A percentile compares a stretch with the other conserved stretches of the same genome.
These are phyloP conservation scores for Incumbomyces lentus DNA, from an alignment of 2,329 filamentous ascomycete genomes.

Conservation along the genomic window DNA sequence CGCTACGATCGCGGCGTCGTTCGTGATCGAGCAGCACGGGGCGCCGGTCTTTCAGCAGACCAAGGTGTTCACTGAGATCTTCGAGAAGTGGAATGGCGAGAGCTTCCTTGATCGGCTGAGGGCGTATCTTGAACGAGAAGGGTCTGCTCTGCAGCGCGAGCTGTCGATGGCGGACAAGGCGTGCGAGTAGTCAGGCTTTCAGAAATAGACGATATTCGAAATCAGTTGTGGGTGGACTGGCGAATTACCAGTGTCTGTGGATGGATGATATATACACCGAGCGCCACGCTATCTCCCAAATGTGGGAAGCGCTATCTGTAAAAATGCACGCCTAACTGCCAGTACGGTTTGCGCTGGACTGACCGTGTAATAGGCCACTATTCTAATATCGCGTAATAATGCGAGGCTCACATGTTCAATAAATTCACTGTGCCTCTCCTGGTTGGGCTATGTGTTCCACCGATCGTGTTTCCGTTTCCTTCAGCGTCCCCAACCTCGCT, in stretches of 20 bases:
- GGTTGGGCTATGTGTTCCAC: constrained; percentile 48
- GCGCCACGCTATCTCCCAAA: too few relatives aligned
- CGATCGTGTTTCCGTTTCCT: constrained; percentile 29
- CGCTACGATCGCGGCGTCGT: constrained; percentile 76
- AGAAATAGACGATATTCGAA: too few relatives aligned
- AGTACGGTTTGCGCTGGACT: too few relatives aligned
- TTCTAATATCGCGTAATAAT: too few relatives aligned
- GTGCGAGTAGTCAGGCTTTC: too few relatives aligned
- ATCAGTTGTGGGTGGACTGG: too few relatives aligned
- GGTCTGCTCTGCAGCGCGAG: neutral
- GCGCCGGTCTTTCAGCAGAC: constrained; percentile 45
- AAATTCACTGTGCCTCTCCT: constrained; percentile 64
- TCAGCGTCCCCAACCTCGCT: constrained; percentile 54
- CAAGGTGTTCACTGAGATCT: constrained; percentile 19
- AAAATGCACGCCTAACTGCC: too few relatives aligned
- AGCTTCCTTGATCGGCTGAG: constrained; percentile 13
- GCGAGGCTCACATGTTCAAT: constrained; percentile 44
- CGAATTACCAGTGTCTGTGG: too few relatives aligned
- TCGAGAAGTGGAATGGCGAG: constrained; percentile 35
- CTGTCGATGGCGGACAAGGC: too few relatives aligned
- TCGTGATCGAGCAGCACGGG: constrained; percentile 90
- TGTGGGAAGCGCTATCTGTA: too few relatives aligned
- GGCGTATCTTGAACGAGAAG: constrained; percentile 14
- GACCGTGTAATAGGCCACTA: too few relatives aligned
- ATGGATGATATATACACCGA: too few relatives aligned